phyloP scores from a whole-genome alignment of 768 basidiomycete species.

The Macrolepiota fuliginosa region DNA sequence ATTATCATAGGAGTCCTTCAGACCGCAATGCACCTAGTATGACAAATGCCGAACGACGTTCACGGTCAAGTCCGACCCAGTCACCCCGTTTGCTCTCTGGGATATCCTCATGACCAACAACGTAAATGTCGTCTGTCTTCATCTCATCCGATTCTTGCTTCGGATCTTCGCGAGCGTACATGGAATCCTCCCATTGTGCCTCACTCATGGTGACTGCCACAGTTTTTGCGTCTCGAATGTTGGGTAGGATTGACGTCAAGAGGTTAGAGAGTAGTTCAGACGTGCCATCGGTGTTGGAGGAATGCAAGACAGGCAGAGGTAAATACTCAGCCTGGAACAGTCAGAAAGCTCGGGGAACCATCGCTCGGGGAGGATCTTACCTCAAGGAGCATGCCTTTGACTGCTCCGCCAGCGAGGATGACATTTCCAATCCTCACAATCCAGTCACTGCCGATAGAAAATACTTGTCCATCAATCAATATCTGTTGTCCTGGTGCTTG shows the following conservation, averaged over 20 bases:
- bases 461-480: slow-evolving; percentile 74
- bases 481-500: slow-evolving; percentile 54
- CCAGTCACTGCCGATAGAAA: slow-evolving; percentile 79
- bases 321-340: slow-evolving; percentile 72
- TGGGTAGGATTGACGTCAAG: slow-evolving; percentile 71
- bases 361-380: slow-evolving; percentile 31
- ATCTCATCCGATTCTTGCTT: slow-evolving; percentile 11
- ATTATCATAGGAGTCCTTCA: slow-evolving; percentile 58
- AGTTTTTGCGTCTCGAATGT: slow-evolving; percentile 67
- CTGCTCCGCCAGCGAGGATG: slow-evolving; percentile 65
- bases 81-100: slow-evolving; percentile 52
- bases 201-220: slow-evolving; percentile 79
- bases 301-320: slow-evolving; percentile 67
- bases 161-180: slow-evolving; percentile 68
- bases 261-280: slow-evolving; percentile 75
- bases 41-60: slow-evolving; percentile 74
- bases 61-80: slow-evolving; percentile 78
- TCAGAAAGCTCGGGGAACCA: slow-evolving; percentile 1
- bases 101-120: slow-evolving; percentile 55
- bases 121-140: slow-evolving; percentile 53
- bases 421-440: slow-evolving; percentile 79
- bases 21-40: slow-evolving; percentile 75
- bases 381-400: slow-evolving; percentile 86
- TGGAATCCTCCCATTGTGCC: slow-evolving; percentile 76
- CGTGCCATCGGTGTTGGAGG: slow-evolving; percentile 61